These are phyloP conservation scores for Fusarium nodosum DNA, from an alignment of 2,329 filamentous ascomycete species.

Conservation along the genomic window DNA sequence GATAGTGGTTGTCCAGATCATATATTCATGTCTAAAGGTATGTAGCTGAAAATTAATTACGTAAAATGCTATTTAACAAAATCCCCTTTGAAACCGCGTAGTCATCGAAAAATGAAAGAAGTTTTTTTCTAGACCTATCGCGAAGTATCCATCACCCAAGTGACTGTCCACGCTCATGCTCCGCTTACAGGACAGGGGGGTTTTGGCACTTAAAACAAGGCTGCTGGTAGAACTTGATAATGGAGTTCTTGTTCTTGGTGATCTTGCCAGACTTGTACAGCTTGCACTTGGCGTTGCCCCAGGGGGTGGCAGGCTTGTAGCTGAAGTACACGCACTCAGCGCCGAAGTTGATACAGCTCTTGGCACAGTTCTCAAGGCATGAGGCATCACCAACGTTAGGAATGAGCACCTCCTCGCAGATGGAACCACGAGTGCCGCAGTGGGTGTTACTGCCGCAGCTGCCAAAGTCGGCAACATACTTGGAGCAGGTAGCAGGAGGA, in stretches of 20 bases:
- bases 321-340: slow-evolving; percentile 31
- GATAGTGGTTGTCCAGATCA: slow-evolving; percentile 36
- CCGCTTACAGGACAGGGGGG: neutral
- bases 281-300: slow-evolving; percentile 28
- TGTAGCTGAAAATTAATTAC: slow-evolving; percentile 37
- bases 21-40: slow-evolving; percentile 31
- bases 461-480: slow-evolving; percentile 29
- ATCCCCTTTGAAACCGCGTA: slow-evolving; percentile 8
- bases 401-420: slow-evolving; percentile 27
- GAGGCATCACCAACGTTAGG: slow-evolving; percentile 12
- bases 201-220: slow-evolving; percentile 33
- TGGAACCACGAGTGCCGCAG: slow-evolving; percentile 26
- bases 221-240: slow-evolving; percentile 36
- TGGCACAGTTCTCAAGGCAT: slow-evolving; percentile 37
- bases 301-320: slow-evolving; percentile 12
- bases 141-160: neutral
- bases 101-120: slow-evolving; percentile 30
- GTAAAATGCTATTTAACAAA: slow-evolving; percentile 29
- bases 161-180: neutral
- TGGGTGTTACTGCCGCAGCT: slow-evolving; percentile 17
- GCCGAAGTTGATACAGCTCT: slow-evolving; percentile 37
- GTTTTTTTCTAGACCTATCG: slow-evolving; percentile 4
- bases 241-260: slow-evolving; percentile 3
- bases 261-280: slow-evolving; percentile 33
- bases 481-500: slow-evolving; percentile 26